A percentile compares a stretch with the other conserved stretches of the same genome.
Evolutionary conservation across 768 basidiomycete genomes (phyloP).

Genomic region (Pisolithus sp.): DNA sequence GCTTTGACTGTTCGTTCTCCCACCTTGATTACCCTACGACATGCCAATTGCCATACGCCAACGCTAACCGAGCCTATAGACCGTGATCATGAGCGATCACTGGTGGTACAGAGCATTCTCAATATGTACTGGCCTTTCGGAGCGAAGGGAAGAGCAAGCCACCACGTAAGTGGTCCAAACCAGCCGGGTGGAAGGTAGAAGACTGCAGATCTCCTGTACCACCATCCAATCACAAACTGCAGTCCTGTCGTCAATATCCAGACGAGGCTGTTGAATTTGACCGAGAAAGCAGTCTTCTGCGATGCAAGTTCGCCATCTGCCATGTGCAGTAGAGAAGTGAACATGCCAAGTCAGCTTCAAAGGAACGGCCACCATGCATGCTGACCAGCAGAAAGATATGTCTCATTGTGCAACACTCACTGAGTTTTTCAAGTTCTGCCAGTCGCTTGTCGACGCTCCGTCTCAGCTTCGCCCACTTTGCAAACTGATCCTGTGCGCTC

Average conservation of each 20-base stretch:
- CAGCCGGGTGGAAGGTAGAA: slow-evolving; percentile 90
- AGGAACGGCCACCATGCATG: not conserved
- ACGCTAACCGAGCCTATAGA: slow-evolving; percentile 81
- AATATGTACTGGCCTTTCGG: slow-evolving; percentile 58
- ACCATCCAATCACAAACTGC: slow-evolving; percentile 83
- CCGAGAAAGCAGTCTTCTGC: slow-evolving; percentile 53
- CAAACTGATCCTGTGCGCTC: slow-evolving; percentile 95
- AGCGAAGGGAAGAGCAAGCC: slow-evolving; percentile 85
- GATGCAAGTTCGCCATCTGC: slow-evolving; percentile 64
- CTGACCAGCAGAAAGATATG: slow-evolving; percentile 1
- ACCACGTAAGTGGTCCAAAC: slow-evolving; percentile 87
- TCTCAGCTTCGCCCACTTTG: slow-evolving; percentile 94
- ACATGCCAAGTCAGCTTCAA: too few species aligned
- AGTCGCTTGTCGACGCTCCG: slow-evolving; percentile 89
- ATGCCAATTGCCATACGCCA: slow-evolving; percentile 93
- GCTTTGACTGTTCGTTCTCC: slow-evolving; percentile 70
- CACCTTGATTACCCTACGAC: slow-evolving; percentile 76
- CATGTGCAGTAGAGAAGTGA: not conserved
- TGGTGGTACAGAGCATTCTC: not conserved
- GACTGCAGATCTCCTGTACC: slow-evolving; percentile 84
- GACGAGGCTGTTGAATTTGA: slow-evolving; percentile 65
- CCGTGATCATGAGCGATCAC: not conserved
- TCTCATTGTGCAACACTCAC: slow-evolving; percentile 41
- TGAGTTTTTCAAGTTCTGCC: slow-evolving; percentile 85
- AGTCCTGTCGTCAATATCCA: slow-evolving; percentile 87